A percentile compares a stretch with the other conserved stretches of the same genome.
phyloP scores from a whole-genome alignment of 208 protist genomes.

The Leishmania tarentolae region DNA sequence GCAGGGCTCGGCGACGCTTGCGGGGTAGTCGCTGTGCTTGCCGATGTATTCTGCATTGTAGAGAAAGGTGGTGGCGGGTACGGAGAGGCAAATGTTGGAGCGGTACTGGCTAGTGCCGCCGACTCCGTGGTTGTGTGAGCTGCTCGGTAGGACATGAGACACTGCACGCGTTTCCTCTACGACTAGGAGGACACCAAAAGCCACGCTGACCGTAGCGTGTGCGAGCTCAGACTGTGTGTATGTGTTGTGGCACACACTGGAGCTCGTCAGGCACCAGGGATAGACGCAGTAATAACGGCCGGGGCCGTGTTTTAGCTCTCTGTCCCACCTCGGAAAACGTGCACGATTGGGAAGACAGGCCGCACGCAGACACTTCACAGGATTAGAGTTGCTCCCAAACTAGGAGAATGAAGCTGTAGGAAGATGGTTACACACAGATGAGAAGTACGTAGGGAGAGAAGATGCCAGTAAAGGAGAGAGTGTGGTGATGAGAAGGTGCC shows the following conservation, averaged over 20 bases:
- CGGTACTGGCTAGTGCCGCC: conserved; percentile 7
- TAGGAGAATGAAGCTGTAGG: neutral
- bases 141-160: conserved; percentile 3
- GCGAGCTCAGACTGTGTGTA: neutral
- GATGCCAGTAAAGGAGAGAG: conserved; percentile 1
- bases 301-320: neutral
- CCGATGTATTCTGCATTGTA: neutral
- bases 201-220: neutral
- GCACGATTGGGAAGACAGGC: neutral
- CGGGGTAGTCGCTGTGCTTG: neutral
- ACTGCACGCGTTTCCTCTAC: neutral
- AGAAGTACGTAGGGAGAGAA: neutral
- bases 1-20: neutral
- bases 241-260: neutral
- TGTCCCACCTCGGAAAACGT: neutral
- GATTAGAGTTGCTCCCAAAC: conserved; percentile 1
- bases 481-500: neutral
- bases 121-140: neutral
- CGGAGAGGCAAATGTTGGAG: neutral
- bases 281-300: neutral
- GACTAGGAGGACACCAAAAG: too few species aligned
- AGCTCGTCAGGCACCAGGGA: neutral
- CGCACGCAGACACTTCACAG: neutral
- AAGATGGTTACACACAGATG: neutral
- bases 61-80: neutral